These are phyloP conservation scores for Bretschneidera sinensis DNA, from an alignment of 345 rosid species.

Conservation along the genomic window DNA sequence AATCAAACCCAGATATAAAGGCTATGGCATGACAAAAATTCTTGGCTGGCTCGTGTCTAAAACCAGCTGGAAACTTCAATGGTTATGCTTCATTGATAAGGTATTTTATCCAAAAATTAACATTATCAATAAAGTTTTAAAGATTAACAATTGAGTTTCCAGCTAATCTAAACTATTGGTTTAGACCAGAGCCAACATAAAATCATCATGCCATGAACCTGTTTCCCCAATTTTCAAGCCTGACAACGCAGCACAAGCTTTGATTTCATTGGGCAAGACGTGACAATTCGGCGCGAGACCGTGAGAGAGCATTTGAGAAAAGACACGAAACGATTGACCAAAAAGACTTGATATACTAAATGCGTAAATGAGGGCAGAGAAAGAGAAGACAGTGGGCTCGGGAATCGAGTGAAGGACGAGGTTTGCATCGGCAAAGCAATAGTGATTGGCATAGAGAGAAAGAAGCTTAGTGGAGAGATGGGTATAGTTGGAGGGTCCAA, in stretches of 20 bases:
- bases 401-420: slow-evolving; percentile 27
- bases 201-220: slow-evolving; percentile 30
- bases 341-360: slow-evolving; percentile 27
- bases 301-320: slow-evolving; percentile 37
- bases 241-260: slow-evolving; percentile 34
- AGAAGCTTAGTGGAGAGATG: slow-evolving; percentile 32
- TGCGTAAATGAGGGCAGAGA: slow-evolving; percentile 39
- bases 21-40: no score
- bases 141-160: no score
- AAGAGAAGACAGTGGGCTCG: slow-evolving; percentile 29
- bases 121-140: no score
- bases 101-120: no score
- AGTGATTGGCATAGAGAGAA: slow-evolving; percentile 27
- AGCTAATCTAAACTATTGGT: no score
- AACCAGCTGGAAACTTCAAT: no score
- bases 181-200: no score
- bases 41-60: no score
- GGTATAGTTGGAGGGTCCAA: slow-evolving; percentile 24
- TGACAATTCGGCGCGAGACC: slow-evolving; percentile 33
- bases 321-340: slow-evolving; percentile 28
- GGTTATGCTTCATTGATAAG: no score
- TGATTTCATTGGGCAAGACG: slow-evolving; percentile 39
- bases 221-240: slow-evolving; percentile 25
- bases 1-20: slow-evolving; percentile 27
- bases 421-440: slow-evolving; percentile 34